Evolutionary conservation across 257 asterid species (phyloP), one percentile per base, ranked within the genome.

Genomic region (Solanum lignicaule): DNA sequence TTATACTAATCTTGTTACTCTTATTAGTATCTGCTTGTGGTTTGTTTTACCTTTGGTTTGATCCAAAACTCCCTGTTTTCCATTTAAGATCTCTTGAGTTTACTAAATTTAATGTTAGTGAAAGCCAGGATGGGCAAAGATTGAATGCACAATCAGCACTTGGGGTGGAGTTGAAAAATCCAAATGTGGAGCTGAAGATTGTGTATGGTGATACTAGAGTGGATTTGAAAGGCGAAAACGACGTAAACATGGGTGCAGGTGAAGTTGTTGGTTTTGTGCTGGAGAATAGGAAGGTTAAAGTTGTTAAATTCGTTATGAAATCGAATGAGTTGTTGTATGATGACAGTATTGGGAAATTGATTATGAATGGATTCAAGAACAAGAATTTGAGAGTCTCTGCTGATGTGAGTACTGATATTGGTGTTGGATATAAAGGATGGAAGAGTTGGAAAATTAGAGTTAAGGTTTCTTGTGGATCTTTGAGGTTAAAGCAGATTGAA

Each of bases 11-110:
- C 87, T 62, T 91, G 4, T 4, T 88, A 66, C 86, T 91, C 73
- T 35, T 89, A 83, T 10, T 87, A 87, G 20, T 78, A 75, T 69
- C 86, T n/a, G 69, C 88, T 23, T 87, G 84, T 10, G 88, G 89
- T 75, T 8, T 89, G 10, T 88, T 94, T 68, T 94, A 89, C 88
- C 68, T 93, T 9, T 89, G 88, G 90, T 92, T 88, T 89, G 83
- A 87, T 65, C 96, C 96, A 68, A 90, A 89, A 15, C 90, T 91
- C 41, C 96, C 96, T 1, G 87, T 58, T 33, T 76, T 94, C 88
- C 76, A 69, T 86, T 33, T 94, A 5, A 86, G 87, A 68, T 91
- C 93, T 9, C 74, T 91, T 79, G 21, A 83, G 4, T 88, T 94
- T 88, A 52, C 89, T 2, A 88, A 86, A 60, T 89, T 92, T 79